Evolutionary conservation across 768 basidiomycete genomes (phyloP), one percentile per base, ranked within the genome.

Genomic region (Lactarius trivialis): DNA sequence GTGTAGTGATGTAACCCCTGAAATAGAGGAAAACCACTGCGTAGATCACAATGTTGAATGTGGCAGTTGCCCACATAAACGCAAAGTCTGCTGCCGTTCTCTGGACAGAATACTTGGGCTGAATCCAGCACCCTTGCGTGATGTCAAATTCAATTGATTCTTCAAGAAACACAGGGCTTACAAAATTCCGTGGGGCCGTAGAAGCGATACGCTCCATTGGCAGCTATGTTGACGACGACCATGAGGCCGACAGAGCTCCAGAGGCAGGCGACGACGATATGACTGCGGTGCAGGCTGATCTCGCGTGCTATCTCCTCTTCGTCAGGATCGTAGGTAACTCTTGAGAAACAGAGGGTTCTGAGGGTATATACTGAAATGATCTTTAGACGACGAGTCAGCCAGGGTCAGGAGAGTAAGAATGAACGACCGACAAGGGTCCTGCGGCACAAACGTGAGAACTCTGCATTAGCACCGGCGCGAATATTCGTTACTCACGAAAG

Each of bases 111-210:
- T 71, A 79, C 0, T 68, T 55, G 9, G 68, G 54, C 2, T 65
- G 63, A 32, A 82, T 81, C 81, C 81, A 82, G 64, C 81, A 81
- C 81, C 80, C 79, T 30, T 80, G 30, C 28, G 7, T 52, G 51
- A 17, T 32, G 17, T 33, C 17, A 33, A 30, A 52, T 32, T n/a
- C 49, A 24, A 41, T 36, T 34, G 4, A 17, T 11, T 21, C 15
- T 43, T 43, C 43, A 48, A 7, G 14, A 4, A 11, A 28, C 30
- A 28, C 28, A 24, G 49, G 32, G 70, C 74, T 61, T 50, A 78
- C 78, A 79, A 64, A 75, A 77, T 17, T 71, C 73, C 1, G 76
- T 77, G 30, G 71, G 58, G 0, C 79, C 78, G 66, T 79, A 82
- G 60, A 79, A 81, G 8, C 62, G 57, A 45, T 34, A 15, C 8